These are phyloP conservation scores for Stenogyne calaminthoides DNA, from an alignment of 305 asterid genomes.

Conservation along the genomic window DNA sequence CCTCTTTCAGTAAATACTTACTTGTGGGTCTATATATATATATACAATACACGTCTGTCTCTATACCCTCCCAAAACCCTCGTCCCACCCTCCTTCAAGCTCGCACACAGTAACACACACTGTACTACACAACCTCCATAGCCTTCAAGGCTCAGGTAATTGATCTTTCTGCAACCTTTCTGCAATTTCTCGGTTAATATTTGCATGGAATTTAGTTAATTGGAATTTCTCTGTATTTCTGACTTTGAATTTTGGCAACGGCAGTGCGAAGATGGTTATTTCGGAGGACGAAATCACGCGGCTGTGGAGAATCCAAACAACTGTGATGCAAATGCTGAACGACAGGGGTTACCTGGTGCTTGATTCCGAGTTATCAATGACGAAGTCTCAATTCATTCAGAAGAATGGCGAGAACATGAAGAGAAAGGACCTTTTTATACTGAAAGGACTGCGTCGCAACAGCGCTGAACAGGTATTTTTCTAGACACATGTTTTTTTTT, in stretches of 20 bases:
- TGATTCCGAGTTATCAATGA: conserved; percentile 53
- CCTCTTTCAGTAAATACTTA: background rate
- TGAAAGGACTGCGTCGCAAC: conserved; percentile 35
- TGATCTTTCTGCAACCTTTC: background rate
- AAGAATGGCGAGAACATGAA: conserved; percentile 62
- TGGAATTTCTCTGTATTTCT: background rate
- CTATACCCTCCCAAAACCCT: conserved; percentile 15
- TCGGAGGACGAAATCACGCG: conserved; percentile 50
- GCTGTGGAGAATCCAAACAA: conserved; percentile 49
- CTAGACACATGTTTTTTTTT: background rate
- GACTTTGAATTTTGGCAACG: background rate
- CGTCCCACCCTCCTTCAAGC: background rate
- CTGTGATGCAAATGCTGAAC: conserved; percentile 59
- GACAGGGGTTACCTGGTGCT: conserved; percentile 58
- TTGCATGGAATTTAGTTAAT: background rate
- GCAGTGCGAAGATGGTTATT: conserved; percentile 42
- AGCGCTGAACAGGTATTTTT: conserved; percentile 44
- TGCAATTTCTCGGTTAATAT: background rate
- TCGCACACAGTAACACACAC: background rate
- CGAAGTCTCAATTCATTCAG: conserved; percentile 35
- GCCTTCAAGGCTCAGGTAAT: background rate
- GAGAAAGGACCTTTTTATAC: conserved; percentile 57
- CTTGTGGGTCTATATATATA: background rate
- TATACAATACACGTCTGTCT: background rate
- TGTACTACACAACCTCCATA: background rate